Conservation (phyloP, 2,329 filamentous ascomycete species). For the Colletotrichum graminicola region DNA sequence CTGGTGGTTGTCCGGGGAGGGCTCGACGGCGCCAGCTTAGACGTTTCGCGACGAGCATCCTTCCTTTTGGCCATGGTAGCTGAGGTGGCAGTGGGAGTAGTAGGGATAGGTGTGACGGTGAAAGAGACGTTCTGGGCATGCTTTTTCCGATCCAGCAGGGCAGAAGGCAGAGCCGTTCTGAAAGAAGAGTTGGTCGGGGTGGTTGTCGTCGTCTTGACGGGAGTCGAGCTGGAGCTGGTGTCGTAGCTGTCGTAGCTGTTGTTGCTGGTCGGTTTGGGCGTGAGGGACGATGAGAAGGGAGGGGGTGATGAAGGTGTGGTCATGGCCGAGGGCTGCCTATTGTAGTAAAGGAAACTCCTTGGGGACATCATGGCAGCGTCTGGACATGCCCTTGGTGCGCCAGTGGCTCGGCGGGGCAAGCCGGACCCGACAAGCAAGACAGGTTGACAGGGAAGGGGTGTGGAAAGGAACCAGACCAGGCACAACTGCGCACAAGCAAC, state of each 20-base stretch:
- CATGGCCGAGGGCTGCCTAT: constrained; percentile 41
- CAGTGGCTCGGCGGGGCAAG: constrained; percentile 42
- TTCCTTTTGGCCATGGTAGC: constrained; percentile 43
- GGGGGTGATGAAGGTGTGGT: constrained; percentile 23
- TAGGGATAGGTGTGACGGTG: constrained; percentile 41
- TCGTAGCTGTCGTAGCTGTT: constrained; percentile 26
- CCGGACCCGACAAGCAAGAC: constrained; percentile 41
- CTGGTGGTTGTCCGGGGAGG: constrained; percentile 42
- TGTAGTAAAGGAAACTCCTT: constrained; percentile 45
- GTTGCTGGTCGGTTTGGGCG: constrained; percentile 30
- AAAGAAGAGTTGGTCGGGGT: constrained; percentile 15
- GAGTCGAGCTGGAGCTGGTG: constrained; percentile 12
- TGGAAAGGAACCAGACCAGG: constrained; percentile 37
- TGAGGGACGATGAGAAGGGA: constrained; percentile 21
- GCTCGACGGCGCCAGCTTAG: constrained; percentile 42
- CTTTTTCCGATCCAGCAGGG: constrained; percentile 42
- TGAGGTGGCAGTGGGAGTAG: constrained; percentile 36
- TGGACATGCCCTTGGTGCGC: constrained; percentile 41
- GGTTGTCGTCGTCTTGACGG: constrained; percentile 13
- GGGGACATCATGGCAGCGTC: constrained; percentile 43
- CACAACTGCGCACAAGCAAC: constrained; percentile 31
- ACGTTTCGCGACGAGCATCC: constrained; percentile 42
- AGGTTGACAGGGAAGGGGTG: constrained; percentile 41
- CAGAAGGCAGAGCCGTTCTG: constrained; percentile 41
- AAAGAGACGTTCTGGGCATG: constrained; percentile 43